Evolutionary conservation across 1,284 basidiomycete genomes (phyloP).

Genomic region (Veloboletus limbatus): DNA sequence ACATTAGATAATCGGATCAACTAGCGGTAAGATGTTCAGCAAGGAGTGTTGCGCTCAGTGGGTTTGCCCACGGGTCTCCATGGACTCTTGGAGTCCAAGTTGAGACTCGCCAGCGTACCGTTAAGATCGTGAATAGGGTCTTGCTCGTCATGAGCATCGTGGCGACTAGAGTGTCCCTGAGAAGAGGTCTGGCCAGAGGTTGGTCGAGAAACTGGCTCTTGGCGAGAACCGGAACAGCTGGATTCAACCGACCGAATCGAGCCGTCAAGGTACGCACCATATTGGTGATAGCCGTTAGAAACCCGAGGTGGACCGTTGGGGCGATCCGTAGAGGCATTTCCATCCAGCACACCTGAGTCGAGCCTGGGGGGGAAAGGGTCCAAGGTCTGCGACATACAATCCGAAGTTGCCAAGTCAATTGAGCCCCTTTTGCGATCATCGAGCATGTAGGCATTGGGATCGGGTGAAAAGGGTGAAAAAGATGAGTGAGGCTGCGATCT

Average conservation of each 20-base stretch:
- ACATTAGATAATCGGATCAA: constrained; percentile 14
- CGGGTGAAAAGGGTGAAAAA: constrained; percentile 63
- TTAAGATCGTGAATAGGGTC: constrained; percentile 67
- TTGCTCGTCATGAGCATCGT: constrained; percentile 38
- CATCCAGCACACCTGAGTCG: constrained; percentile 17
- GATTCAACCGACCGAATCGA: constrained; percentile 33
- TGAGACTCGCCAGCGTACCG: constrained; percentile 70
- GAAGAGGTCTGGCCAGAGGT: constrained; percentile 43
- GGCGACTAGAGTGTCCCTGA: constrained; percentile 21
- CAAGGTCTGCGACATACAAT: constrained; percentile 40
- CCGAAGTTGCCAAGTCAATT: constrained; percentile 25
- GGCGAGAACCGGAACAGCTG: constrained; percentile 41
- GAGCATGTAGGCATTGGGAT: constrained; percentile 44
- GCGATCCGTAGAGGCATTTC: constrained; percentile 20
- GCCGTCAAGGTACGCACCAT: constrained; percentile 41
- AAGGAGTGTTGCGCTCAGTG: constrained; percentile 22
- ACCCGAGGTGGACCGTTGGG: constrained; percentile 47
- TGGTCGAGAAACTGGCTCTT: constrained; percentile 51
- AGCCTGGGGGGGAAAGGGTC: constrained; percentile 39
- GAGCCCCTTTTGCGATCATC: constrained; percentile 36
- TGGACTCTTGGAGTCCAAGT: constrained; percentile 46
- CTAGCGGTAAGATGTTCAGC: constrained; percentile 20
- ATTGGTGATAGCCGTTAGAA: constrained; percentile 44
- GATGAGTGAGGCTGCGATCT: constrained; percentile 36
- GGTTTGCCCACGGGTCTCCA: constrained; percentile 23